A percentile compares a stretch with the other conserved stretches of the same genome.
These are phyloP conservation scores for Aureobasidium sp. DNA, from an alignment of 2,329 filamentous ascomycete species.

Conservation along the genomic window DNA sequence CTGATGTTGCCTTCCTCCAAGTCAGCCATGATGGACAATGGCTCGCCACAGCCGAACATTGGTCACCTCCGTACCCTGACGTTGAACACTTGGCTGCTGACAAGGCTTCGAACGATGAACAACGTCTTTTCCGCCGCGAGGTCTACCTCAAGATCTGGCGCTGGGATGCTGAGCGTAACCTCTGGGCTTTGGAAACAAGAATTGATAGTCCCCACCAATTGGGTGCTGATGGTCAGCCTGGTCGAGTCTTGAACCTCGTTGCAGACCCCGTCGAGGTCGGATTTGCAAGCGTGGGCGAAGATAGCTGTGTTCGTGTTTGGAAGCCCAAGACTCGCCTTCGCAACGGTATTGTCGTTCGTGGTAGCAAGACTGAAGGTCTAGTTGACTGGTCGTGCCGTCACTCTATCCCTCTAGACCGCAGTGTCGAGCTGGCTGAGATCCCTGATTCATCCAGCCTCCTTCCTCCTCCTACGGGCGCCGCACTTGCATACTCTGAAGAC, in stretches of 20 bases:
- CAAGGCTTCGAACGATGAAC: slow-evolving; percentile 39
- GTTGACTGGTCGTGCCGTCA: slow-evolving; percentile 78
- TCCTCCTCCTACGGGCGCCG: slow-evolving; percentile 55
- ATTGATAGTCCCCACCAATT: slow-evolving; percentile 82
- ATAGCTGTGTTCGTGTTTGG: slow-evolving; percentile 85
- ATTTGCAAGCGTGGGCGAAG: slow-evolving; percentile 88
- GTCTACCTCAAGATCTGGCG: slow-evolving; percentile 94
- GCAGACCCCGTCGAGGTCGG: slow-evolving; percentile 73
- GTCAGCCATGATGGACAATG: slow-evolving; percentile 86
- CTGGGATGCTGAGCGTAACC: slow-evolving; percentile 59
- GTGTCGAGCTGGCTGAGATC: slow-evolving; percentile 18
- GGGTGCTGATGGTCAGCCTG: slow-evolving; percentile 52
- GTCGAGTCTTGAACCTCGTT: slow-evolving; percentile 75
- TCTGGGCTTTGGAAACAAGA: slow-evolving; percentile 81
- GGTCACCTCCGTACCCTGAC: slow-evolving; percentile 79
- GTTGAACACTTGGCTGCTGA: slow-evolving; percentile 61
- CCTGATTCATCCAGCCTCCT: slow-evolving; percentile 2
- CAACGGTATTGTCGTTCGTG: slow-evolving; percentile 72
- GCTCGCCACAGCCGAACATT: slow-evolving; percentile 94
- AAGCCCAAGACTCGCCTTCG: slow-evolving; percentile 74
- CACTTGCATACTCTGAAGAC: slow-evolving; percentile 83
- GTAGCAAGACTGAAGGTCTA: slow-evolving; percentile 62
- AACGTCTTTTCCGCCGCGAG: slow-evolving; percentile 65
- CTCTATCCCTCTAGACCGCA: slow-evolving; percentile 38
- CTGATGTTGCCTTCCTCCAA: slow-evolving; percentile 77